These are phyloP conservation scores for Saccharum spontaneum DNA, from an alignment of 176 grass and related monocot genomes.

Conservation along the genomic window DNA sequence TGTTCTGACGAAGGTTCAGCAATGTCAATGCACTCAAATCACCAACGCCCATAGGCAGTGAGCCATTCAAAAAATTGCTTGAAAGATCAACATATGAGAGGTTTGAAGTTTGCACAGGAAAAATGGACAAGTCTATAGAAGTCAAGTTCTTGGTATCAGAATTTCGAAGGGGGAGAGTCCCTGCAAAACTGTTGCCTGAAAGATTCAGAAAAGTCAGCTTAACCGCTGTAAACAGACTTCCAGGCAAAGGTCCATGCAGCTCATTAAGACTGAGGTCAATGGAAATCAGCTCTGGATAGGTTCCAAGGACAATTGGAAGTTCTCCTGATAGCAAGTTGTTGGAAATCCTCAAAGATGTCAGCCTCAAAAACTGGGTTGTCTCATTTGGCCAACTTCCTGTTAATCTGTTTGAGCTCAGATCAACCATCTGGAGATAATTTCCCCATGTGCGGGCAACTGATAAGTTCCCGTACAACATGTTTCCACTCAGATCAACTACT, in stretches of 20 bases:
- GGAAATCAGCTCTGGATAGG: conserved; percentile 68
- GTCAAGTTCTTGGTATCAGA: conserved; percentile 39
- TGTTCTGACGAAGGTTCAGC: conserved; percentile 63
- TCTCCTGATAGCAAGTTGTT: conserved; percentile 71
- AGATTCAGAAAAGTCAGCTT: conserved; percentile 77
- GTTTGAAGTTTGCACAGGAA: conserved; percentile 50
- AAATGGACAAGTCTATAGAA: conserved; percentile 39
- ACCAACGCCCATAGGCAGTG: conserved; percentile 51
- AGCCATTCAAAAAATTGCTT: conserved; percentile 60
- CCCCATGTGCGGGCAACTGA: conserved; percentile 79
- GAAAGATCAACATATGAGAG: conserved; percentile 89
- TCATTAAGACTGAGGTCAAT: conserved; percentile 84
- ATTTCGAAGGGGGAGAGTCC: conserved; percentile 50
- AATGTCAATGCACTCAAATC: conserved; percentile 54
- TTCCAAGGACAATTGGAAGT: conserved; percentile 67
- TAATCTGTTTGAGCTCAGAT: conserved; percentile 77
- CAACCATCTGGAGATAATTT: conserved; percentile 75
- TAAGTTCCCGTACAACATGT: conserved; percentile 81
- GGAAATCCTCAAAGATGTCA: conserved; percentile 71
- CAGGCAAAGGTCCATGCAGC: conserved; percentile 61
- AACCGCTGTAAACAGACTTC: conserved; percentile 59
- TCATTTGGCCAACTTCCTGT: conserved; percentile 74
- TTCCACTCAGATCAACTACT: conserved; percentile 77
- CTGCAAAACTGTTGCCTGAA: conserved; percentile 69
- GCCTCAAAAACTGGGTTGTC: conserved; percentile 88